These are phyloP conservation scores for Microcera coccophila DNA, from an alignment of 2,329 filamentous ascomycete species.

Conservation along the genomic window DNA sequence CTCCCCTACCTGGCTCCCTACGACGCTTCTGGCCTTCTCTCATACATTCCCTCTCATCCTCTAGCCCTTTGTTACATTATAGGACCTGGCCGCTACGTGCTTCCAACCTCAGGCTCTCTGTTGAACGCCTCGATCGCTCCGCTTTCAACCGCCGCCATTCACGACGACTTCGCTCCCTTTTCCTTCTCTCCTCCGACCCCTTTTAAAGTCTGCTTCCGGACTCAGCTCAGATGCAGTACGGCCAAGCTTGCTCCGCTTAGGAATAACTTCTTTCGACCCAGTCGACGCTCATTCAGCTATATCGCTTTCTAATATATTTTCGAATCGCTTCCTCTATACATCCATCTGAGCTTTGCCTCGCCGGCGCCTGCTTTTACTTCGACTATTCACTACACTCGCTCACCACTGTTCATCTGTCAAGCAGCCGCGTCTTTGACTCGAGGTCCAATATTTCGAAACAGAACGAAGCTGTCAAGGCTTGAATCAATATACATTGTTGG, in stretches of 20 bases:
- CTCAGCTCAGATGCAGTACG: slow-evolving; percentile 29
- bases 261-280: slow-evolving; percentile 25
- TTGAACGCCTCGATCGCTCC: slow-evolving; percentile 13
- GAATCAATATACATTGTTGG: slow-evolving; percentile 23
- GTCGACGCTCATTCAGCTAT: slow-evolving; percentile 32
- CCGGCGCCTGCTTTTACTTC: slow-evolving; percentile 28
- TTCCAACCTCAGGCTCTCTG: slow-evolving; percentile 26
- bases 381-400: slow-evolving; percentile 27
- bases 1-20: slow-evolving; percentile 33
- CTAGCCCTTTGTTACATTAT: slow-evolving; percentile 33
- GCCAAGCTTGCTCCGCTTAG: slow-evolving; percentile 27
- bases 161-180: slow-evolving; percentile 17
- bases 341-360: slow-evolving; percentile 14
- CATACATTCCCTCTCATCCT: slow-evolving; percentile 30
- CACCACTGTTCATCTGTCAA: slow-evolving; percentile 17
- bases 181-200: slow-evolving; percentile 22
- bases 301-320: slow-evolving; percentile 32
- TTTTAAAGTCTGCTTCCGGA: slow-evolving; percentile 26
- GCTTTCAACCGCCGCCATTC: slow-evolving; percentile 1
- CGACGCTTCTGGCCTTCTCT: slow-evolving; percentile 29
- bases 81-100: slow-evolving; percentile 23
- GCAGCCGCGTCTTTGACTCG: slow-evolving; percentile 17
- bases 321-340: slow-evolving; percentile 20
- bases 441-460: slow-evolving; percentile 18
- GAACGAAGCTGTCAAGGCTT: slow-evolving; percentile 24